phyloP scores from a whole-genome alignment of 2,329 filamentous ascomycete species.

The Apiospora aurea region DNA sequence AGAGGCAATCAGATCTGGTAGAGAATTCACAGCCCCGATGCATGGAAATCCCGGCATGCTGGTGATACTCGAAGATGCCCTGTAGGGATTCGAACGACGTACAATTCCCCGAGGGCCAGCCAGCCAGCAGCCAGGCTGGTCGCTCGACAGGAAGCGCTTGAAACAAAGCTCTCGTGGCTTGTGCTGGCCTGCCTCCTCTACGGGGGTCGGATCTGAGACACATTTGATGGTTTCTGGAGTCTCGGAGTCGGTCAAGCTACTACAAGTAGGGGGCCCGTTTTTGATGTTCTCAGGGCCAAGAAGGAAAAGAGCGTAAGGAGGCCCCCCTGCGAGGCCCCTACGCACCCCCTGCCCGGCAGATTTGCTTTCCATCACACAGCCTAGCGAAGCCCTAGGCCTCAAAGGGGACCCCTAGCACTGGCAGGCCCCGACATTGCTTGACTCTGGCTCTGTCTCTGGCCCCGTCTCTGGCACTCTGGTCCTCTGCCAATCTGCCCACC shows the following conservation, averaged over 20 bases:
- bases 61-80: not conserved
- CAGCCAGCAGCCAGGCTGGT: not conserved
- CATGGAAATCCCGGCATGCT: not conserved
- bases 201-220: conserved; percentile 13
- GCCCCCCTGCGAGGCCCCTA: not conserved
- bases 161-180: conserved; percentile 17
- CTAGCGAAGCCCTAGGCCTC: not conserved
- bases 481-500: not conserved
- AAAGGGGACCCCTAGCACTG: not conserved
- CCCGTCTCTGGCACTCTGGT: no score
- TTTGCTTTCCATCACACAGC: not conserved
- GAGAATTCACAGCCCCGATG: not conserved
- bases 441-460: not conserved
- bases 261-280: conserved; percentile 9
- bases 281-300: conserved; percentile 5
- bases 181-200: not conserved
- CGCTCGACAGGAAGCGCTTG: not conserved
- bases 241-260: conserved; percentile 20
- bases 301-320: not conserved
- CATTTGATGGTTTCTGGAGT: conserved; percentile 3
- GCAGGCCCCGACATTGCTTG: not conserved
- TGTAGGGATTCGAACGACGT: not conserved
- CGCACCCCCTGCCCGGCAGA: not conserved
- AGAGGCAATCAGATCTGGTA: not conserved
- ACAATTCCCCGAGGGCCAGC: not conserved